Evolutionary conservation across 129 eudicot genomes (phyloP), one percentile per base, ranked within the genome.

Genomic region (Chrysanthemum makinoi): DNA sequence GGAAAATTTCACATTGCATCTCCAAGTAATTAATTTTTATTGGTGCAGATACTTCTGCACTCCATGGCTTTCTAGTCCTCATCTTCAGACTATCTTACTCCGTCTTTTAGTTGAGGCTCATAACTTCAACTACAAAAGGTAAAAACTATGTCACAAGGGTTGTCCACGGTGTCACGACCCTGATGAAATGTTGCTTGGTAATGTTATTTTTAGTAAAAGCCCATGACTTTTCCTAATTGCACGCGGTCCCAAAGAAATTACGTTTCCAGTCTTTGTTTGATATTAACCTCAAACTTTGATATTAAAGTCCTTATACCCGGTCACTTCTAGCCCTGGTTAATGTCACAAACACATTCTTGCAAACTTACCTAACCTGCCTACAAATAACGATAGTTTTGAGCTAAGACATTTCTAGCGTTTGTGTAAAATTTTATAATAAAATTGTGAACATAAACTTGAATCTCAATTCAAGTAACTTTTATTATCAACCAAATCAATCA

Each of bases 21-120:
- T 59, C 64, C 6, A 10, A 3, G 6, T 59, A 58, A 10, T 2
- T 22, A 9, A 30, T 6, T 49, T 6, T 51, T 1, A 39, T 24
- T 26, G 47, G 66, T 70, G 81, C 70, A 91, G 97, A 82, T 91
- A 84, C 72, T 77, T 79, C 56, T 71, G 87, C 6, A 91, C 97
- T 20, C 91, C 96, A 39, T 91, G 97, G 97, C 86, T 88, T 39
- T 85, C 86, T 47, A 88, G 97, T 71, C 97, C 97, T 8, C 96
- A 91, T 83, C 77, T 91, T 75, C 97, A 88, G 80, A 91, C 97
- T 43, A 59, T 56, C 9, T 88, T 91, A 62, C 62, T 73, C 22
- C 50, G 62, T 51, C 33, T 80, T 59, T 81, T 80, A 55, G 96
- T 85, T 4, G 70, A 83, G 75, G 66, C 90, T 15, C 94, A 83